Base-by-base conservation (phyloP, 2,329 filamentous ascomycete genomes). In the Colletotrichum scovillei region DNA sequence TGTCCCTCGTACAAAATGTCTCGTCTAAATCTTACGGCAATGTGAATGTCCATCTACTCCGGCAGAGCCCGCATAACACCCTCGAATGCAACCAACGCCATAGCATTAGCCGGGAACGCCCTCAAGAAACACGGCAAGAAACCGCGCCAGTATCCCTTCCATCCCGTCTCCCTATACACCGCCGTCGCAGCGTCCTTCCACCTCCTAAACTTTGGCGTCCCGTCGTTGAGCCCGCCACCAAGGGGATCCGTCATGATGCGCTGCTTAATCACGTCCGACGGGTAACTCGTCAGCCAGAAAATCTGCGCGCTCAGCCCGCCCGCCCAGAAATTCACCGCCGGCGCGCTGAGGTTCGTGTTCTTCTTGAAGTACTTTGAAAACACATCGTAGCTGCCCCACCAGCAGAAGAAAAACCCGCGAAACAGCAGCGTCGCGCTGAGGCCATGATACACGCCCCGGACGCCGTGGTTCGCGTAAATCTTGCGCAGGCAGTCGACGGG, bases 381-480 rank as follows among this genome's bases (percentile, higher is more conserved):
- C 35, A 98, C 78, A 79, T 98, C 96, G 85, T 99, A 99, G 73
- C 92, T 93, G n/a, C 92, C 92, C 97, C 97, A 99, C 95, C 95
- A 98, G 86, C 93, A 97, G 88, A 98, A 98, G 88, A 99, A 99
- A 85, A 96, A 97, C 16, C 92, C 91, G 22, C 97, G 90, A 86
- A 98, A 98, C 60, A 98, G 83, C 62, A 98, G 86, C 0, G 97
- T 98, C 1, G 97, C 94, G 49, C 84, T 86, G 14, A 99, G 88
- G 0, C 97, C 97, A 80, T 95, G 95, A 82, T 96, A 99, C 8
- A 99, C 82, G 46, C 96, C 97, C 26, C 83, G 80, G 3, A 98
- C 78, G 58, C 97, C 96, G 81, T 98, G 95, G 63, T 85, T 81
- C n/a, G 81, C 78, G 80, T 90, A 90, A 58, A 94, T 91, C 83